Evolutionary conservation across 495 filamentous ascomycete genomes (phyloP).

Genomic region (Venustampulla echinocandica): DNA sequence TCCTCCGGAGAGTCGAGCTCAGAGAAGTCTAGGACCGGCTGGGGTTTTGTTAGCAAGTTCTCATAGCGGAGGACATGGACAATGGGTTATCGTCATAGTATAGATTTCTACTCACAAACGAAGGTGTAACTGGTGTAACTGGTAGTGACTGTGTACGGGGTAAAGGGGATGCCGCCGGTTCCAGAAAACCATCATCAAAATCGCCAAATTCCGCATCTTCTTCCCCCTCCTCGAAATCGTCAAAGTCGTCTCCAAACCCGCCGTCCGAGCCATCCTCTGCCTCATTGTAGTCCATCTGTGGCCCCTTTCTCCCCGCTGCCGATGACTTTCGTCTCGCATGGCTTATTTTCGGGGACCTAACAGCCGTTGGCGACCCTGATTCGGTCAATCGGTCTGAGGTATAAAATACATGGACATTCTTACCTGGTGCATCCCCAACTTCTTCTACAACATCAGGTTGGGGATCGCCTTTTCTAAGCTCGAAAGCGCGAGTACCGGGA

Average conservation of each 20-base stretch:
- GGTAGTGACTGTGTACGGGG: conserved; percentile 33
- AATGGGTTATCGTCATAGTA: conserved; percentile 5
- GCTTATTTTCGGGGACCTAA: conserved; percentile 29
- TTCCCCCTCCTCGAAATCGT: conserved; percentile 84
- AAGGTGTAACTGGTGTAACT: conserved; percentile 25
- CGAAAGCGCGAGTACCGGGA: conserved; percentile 72
- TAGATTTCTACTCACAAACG: conserved; percentile 41
- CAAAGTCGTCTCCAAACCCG: conserved; percentile 83
- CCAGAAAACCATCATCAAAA: conserved; percentile 81
- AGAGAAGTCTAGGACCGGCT: conserved; percentile 70
- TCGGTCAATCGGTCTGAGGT: conserved; percentile 45
- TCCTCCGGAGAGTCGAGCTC: conserved; percentile 43
- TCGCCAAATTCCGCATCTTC: conserved; percentile 76
- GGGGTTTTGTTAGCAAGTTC: conserved; percentile 7
- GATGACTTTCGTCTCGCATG: conserved; percentile 23
- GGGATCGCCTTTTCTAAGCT: conserved; percentile 70
- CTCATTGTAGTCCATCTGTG: conserved; percentile 25
- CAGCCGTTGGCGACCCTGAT: conserved; percentile 43
- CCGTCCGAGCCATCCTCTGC: conserved; percentile 34
- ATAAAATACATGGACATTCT: conserved; percentile 8
- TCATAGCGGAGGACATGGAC: background rate
- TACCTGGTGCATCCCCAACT: conserved; percentile 25
- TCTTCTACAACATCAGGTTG: conserved; percentile 61
- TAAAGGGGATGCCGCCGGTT: conserved; percentile 41
- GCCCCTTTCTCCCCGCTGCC: conserved; percentile 10